These are phyloP conservation scores for Solanum sejunctum DNA, from an alignment of 257 asterid species.

Conservation along the genomic window DNA sequence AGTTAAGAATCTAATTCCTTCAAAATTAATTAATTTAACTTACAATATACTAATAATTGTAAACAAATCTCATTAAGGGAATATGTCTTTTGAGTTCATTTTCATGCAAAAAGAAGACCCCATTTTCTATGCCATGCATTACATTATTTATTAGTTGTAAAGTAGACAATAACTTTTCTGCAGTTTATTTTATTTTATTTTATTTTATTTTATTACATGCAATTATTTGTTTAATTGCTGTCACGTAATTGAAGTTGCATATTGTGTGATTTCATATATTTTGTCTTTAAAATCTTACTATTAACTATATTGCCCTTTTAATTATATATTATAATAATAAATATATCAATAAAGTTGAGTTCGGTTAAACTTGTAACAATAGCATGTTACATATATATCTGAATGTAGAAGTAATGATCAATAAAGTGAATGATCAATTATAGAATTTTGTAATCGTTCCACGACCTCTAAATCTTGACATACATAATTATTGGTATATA, in stretches of 20 bases:
- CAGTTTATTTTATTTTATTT: neutral
- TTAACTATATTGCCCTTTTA: neutral
- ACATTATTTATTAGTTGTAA: conserved; percentile 13
- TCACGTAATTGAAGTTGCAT: neutral
- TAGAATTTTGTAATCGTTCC: too few species aligned
- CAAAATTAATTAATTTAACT: neutral
- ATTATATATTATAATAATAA: neutral
- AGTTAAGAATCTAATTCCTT: conserved; percentile 15
- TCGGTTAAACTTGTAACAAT: neutral
- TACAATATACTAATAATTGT: neutral
- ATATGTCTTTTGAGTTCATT: conserved; percentile 13
- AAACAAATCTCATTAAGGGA: neutral
- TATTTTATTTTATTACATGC: neutral
- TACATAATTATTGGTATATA: too few species aligned
- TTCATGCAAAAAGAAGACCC: conserved; percentile 15
- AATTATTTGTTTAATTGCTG: conserved; percentile 7
- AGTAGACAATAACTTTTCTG: neutral
- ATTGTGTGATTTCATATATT: neutral
- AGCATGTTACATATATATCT: neutral
- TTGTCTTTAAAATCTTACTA: too few species aligned
- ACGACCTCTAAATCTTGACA: too few species aligned
- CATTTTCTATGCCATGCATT: neutral
- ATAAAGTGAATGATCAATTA: too few species aligned
- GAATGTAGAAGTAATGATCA: neutral
- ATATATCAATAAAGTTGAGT: neutral